Evolutionary conservation across 441 rosid species (phyloP).

Genomic region (Metrosideros polymorpha): DNA sequence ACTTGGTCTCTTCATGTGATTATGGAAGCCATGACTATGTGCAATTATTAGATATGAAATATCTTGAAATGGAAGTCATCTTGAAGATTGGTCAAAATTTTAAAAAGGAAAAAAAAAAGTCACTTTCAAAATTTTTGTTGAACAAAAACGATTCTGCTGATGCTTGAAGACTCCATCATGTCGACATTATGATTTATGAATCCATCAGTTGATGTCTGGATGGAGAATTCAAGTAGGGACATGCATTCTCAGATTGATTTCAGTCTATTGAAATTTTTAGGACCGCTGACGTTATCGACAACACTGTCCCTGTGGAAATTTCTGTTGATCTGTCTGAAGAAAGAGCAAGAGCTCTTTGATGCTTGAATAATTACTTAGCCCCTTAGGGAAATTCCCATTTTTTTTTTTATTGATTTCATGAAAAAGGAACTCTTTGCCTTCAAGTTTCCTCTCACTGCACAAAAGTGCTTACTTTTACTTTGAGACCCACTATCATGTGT

Average conservation of each 20-base stretch:
- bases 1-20: background rate
- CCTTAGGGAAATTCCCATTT: background rate
- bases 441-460: background rate
- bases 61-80: background rate
- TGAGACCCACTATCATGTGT: background rate
- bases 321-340: background rate
- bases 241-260: background rate
- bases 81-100: background rate
- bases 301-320: background rate
- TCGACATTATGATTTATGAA: background rate
- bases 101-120: background rate
- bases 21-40: background rate
- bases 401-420: background rate
- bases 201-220: background rate
- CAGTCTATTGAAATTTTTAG: background rate
- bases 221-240: background rate
- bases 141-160: background rate
- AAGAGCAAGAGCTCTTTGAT: background rate
- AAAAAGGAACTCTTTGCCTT: background rate
- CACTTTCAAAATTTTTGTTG: background rate
- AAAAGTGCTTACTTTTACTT: background rate
- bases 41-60: background rate
- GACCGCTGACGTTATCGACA: background rate
- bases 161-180: background rate
- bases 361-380: background rate